phyloP scores from a whole-genome alignment of 2,329 filamentous ascomycete genomes.

The Sporothrix inflata region DNA sequence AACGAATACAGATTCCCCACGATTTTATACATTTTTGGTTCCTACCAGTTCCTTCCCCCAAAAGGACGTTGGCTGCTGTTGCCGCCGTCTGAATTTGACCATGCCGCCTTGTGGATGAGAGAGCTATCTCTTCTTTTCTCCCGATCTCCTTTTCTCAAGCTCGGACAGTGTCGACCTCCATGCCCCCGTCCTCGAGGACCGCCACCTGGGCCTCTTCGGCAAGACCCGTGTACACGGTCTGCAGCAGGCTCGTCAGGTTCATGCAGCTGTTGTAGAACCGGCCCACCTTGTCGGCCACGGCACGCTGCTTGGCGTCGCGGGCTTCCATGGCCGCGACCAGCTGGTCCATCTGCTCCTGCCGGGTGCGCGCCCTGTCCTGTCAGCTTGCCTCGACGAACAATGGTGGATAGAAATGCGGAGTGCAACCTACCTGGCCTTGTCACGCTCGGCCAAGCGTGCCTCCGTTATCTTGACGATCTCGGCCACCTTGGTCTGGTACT shows the following conservation, averaged over 20 bases:
- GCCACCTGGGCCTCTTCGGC: conserved; percentile 33
- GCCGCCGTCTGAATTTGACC: not conserved
- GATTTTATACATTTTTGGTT: not conserved
- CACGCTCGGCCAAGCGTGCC: conserved; percentile 30
- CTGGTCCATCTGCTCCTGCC: conserved; percentile 31
- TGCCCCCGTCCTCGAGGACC: not conserved
- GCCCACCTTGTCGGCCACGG: conserved; percentile 32
- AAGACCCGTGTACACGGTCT: conserved; percentile 34
- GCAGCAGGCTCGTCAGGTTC: conserved; percentile 33
- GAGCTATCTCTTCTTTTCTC: not conserved
- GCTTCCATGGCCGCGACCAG: conserved; percentile 34
- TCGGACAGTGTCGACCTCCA: not conserved
- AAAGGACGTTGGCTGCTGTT: not conserved
- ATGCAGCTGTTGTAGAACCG: conserved; percentile 34
- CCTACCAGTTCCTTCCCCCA: not conserved
- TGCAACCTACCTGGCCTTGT: conserved; percentile 20
- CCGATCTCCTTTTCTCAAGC: not conserved
- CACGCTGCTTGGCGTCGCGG: conserved; percentile 35
- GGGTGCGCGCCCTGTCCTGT: conserved; percentile 18
- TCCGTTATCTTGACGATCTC: conserved; percentile 34
- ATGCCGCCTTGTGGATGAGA: not conserved
- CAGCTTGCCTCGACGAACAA: not conserved
- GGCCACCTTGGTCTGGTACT: conserved; percentile 33
- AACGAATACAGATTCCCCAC: conserved; percentile 23
- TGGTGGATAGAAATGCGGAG: not conserved